Evolutionary conservation across 805 yeast genomes (phyloP).

Genomic region (Yarrowia hollandica): DNA sequence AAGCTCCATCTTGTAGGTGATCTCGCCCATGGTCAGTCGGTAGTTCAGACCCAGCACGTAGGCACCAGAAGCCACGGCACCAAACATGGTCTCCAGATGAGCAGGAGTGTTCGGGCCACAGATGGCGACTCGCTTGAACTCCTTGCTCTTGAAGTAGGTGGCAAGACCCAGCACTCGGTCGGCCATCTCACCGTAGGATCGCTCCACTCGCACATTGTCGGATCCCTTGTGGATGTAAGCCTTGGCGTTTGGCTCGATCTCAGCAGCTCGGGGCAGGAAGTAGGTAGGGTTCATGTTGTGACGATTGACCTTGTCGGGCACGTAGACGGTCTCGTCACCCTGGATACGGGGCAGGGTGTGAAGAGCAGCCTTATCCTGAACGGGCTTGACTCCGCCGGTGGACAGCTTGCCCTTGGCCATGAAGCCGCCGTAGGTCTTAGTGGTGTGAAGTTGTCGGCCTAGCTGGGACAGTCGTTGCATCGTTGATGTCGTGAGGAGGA

Average conservation of each 20-base stretch:
- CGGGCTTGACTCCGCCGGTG: neutral
- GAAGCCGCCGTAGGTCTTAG: slow-evolving; percentile 23
- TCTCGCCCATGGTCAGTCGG: slow-evolving; percentile 39
- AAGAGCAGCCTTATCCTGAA: neutral
- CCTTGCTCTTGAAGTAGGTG: slow-evolving; percentile 37
- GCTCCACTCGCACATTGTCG: slow-evolving; percentile 23
- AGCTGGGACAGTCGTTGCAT: slow-evolving; percentile 28
- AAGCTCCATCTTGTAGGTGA: slow-evolving; percentile 38
- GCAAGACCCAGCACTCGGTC: slow-evolving; percentile 40
- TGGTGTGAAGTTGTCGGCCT: slow-evolving; percentile 16
- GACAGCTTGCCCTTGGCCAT: slow-evolving; percentile 28
- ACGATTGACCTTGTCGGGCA: slow-evolving; percentile 31
- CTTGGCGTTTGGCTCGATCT: slow-evolving; percentile 41
- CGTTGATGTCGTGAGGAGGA: neutral
- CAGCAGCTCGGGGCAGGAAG: slow-evolving; percentile 42
- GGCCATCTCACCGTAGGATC: slow-evolving; percentile 38
- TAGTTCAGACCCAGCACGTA: slow-evolving; percentile 42
- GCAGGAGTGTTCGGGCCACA: slow-evolving; percentile 43
- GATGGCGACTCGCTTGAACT: slow-evolving; percentile 38
- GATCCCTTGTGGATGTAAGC: slow-evolving; percentile 40
- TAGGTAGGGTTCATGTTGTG: slow-evolving; percentile 43
- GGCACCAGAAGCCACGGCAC: slow-evolving; percentile 41
- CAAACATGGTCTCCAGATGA: slow-evolving; percentile 42
- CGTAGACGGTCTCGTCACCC: slow-evolving; percentile 15
- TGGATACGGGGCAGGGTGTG: slow-evolving; percentile 11